These are phyloP conservation scores for Senecio squalidus DNA, from an alignment of 140 eudicot species.

Conservation along the genomic window DNA sequence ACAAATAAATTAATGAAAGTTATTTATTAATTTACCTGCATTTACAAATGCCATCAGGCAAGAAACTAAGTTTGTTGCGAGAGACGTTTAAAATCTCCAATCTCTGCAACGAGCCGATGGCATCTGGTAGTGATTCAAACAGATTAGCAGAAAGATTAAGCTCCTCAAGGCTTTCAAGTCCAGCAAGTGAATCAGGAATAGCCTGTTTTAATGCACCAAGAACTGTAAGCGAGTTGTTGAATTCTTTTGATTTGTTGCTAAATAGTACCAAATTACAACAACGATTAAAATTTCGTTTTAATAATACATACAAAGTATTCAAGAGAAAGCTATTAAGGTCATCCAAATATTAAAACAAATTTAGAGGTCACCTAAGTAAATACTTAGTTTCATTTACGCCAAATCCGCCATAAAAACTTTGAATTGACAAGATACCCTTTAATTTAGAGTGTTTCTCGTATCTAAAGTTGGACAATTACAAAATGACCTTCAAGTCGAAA, in stretches of 20 bases:
- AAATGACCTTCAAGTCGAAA: no score
- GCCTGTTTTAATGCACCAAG: constrained; percentile 36
- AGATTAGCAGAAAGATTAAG: constrained; percentile 64
- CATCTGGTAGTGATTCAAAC: constrained; percentile 70
- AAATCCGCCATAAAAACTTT: no score
- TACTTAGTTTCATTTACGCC: no score
- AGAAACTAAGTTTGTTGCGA: constrained; percentile 71
- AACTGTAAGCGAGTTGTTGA: background rate
- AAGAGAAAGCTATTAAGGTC: background rate
- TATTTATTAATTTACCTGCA: constrained; percentile 60
- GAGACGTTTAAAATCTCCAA: constrained; percentile 73
- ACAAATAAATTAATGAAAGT: no score
- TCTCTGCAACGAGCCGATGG: constrained; percentile 54
- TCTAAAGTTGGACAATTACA: no score
- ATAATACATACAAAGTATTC: no score
- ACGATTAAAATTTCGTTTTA: no score
- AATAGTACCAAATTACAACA: no score
- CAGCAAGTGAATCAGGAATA: constrained; percentile 84
- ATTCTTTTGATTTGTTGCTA: background rate
- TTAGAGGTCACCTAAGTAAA: no score
- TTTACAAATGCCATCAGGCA: constrained; percentile 85
- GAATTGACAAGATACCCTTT: background rate
- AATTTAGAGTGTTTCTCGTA: no score
- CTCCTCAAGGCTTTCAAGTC: constrained; percentile 76
- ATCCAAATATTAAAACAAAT: background rate